Evolutionary conservation across 2,329 filamentous ascomycete genomes (phyloP), one percentile per base, ranked within the genome.

Genomic region (Lizonia empirigonia): DNA sequence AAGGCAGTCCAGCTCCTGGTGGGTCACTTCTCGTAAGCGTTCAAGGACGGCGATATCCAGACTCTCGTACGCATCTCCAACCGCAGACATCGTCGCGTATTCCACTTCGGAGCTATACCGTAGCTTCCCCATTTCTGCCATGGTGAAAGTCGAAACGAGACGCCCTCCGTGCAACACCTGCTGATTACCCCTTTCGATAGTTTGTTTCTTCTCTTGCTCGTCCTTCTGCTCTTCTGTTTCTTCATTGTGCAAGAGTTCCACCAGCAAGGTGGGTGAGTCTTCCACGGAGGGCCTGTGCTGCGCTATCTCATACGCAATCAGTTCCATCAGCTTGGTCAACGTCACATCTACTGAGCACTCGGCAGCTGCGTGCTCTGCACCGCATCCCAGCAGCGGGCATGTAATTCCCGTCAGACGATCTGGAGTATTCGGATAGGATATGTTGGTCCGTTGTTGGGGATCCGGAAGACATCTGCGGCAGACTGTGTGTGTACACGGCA

Each of bases 1-100:
- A 63, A 94, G 90, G 60, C 92, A 97, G 65, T 96, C 91, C 65
- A 95, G 78, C 68, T 96, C 91, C 13, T 79, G 78, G 53, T 86
- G 83, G 3, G 84, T 79, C 1, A 79, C 76, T 20, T 87, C 82
- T 61, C 85, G 84, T 12, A 94, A 68, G 26, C 78, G 78, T 20
- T 80, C 74, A 22, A 91, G 73, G 7, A 86, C 64, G 7, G 65
- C 70, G 4, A 66, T 58, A 53, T 88, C 84, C 16, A 80, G 53
- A 22, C 67, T 52, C 29, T 73, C 63, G 41, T 74, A 68, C 1
- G 68, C 53, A 44, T 78, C 76, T 18, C 66, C 67, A 29, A 71
- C 60, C 10, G 70, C 65, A 5, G 71, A 69, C 39, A 73, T 50
- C 8, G 66, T 68, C 48, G 65, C 64, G 51, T 85, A 88, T 1